phyloP scores from a whole-genome alignment of 2,329 filamentous ascomycete species.

The Ophiostoma pallidulum region DNA sequence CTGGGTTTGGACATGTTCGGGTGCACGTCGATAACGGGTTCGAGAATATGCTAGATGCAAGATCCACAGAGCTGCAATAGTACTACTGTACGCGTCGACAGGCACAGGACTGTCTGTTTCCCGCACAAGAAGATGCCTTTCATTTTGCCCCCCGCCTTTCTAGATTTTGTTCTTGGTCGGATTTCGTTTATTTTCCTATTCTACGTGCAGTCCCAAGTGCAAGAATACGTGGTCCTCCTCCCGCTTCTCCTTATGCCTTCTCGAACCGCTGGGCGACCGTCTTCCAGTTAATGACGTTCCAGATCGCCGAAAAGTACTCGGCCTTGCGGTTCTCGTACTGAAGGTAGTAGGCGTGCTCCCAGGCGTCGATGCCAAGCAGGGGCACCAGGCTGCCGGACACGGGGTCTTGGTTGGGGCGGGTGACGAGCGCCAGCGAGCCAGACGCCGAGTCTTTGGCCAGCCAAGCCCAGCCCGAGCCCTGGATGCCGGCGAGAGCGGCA shows the following conservation, averaged over 20 bases:
- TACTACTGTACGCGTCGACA: too few relatives aligned
- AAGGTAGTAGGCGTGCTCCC: slow-evolving; percentile 94
- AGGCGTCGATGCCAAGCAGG: slow-evolving; percentile 82
- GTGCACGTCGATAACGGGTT: too few relatives aligned
- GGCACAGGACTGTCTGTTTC: too few relatives aligned
- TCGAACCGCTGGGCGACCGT: slow-evolving; percentile 66
- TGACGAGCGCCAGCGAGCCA: slow-evolving; percentile 54
- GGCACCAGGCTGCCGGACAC: slow-evolving; percentile 76
- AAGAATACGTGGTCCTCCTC: not conserved
- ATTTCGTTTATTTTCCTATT: not conserved
- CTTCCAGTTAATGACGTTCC: slow-evolving; percentile 97
- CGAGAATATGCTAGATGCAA: too few relatives aligned
- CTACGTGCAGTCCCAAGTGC: too few relatives aligned
- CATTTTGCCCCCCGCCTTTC: too few relatives aligned
- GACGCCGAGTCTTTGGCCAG: slow-evolving; percentile 61
- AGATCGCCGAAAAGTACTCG: slow-evolving; percentile 88
- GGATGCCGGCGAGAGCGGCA: slow-evolving; percentile 60
- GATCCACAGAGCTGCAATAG: too few relatives aligned
- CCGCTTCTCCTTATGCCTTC: slow-evolving; percentile 12
- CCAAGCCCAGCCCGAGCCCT: slow-evolving; percentile 90
- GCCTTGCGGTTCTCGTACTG: slow-evolving; percentile 97
- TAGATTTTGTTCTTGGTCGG: not conserved
- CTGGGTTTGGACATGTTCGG: too few relatives aligned
- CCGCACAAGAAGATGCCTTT: too few relatives aligned
- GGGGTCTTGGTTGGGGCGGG: slow-evolving; percentile 80